A percentile compares a stretch with the other conserved stretches of the same genome.
Evolutionary conservation across 257 asterid genomes (phyloP).

Genomic region (Primulina huaijiensis): DNA sequence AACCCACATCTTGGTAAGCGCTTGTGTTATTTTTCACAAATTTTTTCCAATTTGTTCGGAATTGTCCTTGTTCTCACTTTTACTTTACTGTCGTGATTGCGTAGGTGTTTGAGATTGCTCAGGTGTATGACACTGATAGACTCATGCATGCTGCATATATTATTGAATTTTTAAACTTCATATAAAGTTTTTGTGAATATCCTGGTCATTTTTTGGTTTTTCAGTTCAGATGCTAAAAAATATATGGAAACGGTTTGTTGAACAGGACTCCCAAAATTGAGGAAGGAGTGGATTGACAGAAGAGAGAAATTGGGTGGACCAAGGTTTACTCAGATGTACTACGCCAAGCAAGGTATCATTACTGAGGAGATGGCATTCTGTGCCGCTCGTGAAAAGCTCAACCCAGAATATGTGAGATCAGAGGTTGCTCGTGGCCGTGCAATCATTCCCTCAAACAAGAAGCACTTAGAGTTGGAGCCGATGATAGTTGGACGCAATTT

Average conservation of each 20-base stretch:
- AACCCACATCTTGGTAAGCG: constrained; percentile 62
- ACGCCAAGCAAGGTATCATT: constrained; percentile 86
- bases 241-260: constrained; percentile 20
- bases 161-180: background rate
- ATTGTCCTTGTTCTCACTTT: background rate
- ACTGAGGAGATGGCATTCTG: constrained; percentile 95
- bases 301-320: constrained; percentile 79
- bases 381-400: constrained; percentile 89
- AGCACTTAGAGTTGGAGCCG: constrained; percentile 86
- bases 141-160: background rate
- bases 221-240: constrained; percentile 1
- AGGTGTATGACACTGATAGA: background rate
- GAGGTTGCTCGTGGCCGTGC: constrained; percentile 99
- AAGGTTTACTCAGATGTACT: constrained; percentile 86
- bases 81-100: background rate
- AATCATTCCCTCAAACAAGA: constrained; percentile 92
- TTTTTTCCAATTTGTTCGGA: constrained; percentile 3
- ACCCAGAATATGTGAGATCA: constrained; percentile 84
- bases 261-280: constrained; percentile 85
- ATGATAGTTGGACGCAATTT: constrained; percentile 94
- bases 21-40: background rate
- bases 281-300: constrained; percentile 80
- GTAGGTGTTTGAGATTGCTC: background rate
- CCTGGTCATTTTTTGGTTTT: constrained; percentile 5
- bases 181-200: too few species aligned